These are phyloP conservation scores for Rubia peregrina DNA, from an alignment of 305 asterid genomes.

Conservation along the genomic window DNA sequence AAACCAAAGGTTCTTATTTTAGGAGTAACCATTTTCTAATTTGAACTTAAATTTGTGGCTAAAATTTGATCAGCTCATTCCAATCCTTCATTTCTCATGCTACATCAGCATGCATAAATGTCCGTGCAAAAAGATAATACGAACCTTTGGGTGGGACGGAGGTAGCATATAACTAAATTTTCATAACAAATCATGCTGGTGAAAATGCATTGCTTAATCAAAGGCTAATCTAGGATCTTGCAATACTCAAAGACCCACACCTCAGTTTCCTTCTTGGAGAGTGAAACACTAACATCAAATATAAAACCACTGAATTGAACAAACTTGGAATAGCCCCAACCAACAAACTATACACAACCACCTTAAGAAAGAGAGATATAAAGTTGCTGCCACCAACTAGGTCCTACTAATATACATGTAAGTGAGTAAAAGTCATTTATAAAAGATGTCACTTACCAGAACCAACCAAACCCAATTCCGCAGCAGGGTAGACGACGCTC, in stretches of 20 bases:
- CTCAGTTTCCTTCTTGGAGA: not conserved
- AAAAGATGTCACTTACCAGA: conserved; percentile 18
- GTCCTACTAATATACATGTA: not conserved
- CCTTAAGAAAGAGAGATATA: not conserved
- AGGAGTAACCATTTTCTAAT: too few relatives aligned
- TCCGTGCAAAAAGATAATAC: too few relatives aligned
- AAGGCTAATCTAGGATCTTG: not conserved
- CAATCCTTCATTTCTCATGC: too few relatives aligned
- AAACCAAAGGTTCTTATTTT: too few relatives aligned
- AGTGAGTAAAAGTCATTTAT: not conserved
- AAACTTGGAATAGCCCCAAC: not conserved
- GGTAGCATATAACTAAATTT: not conserved
- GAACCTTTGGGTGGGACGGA: too few relatives aligned
- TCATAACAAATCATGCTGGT: not conserved
- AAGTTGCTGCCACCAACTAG: not conserved
- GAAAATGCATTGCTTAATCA: not conserved
- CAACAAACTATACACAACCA: not conserved
- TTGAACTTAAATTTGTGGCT: too few relatives aligned
- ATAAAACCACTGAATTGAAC: not conserved
- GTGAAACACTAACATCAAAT: not conserved
- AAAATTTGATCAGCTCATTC: too few relatives aligned
- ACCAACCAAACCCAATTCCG: conserved; percentile 27
- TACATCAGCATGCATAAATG: too few relatives aligned
- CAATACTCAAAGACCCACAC: not conserved
- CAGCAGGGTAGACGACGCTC: conserved; percentile 26